Percentiles rank a stretch among this genome's conserved stretches.
phyloP scores from a whole-genome alignment of 352 stramenopile genomes.

The Globisporangium nunn region DNA sequence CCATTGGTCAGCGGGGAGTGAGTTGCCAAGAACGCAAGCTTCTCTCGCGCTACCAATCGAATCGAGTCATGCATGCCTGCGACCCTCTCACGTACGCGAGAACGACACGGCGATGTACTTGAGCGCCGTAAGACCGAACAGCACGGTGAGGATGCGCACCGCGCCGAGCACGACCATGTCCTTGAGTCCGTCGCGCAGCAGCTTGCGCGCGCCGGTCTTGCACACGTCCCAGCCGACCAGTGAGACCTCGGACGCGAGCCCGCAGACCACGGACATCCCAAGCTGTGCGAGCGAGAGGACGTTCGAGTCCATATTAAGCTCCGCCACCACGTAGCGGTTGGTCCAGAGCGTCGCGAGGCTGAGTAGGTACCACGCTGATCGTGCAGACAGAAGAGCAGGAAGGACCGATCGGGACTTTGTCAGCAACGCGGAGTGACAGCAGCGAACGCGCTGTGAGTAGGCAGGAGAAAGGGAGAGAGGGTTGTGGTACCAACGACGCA shows the following conservation, averaged over 20 bases:
- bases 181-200: slow-evolving; percentile 57
- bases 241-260: slow-evolving; percentile 61
- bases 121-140: slow-evolving; percentile 86
- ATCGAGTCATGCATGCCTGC: not conserved
- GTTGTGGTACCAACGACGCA: slow-evolving; percentile 40
- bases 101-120: slow-evolving; percentile 91
- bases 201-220: slow-evolving; percentile 36
- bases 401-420: not conserved
- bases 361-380: slow-evolving; percentile 66
- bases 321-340: slow-evolving; percentile 75
- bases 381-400: not conserved
- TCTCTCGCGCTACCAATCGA: not conserved
- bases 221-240: slow-evolving; percentile 58
- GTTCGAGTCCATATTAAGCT: slow-evolving; percentile 73
- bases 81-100: slow-evolving; percentile 50
- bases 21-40: not conserved
- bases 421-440: not conserved
- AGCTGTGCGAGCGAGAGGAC: slow-evolving; percentile 70
- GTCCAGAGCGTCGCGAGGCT: slow-evolving; percentile 81
- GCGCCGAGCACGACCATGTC: slow-evolving; percentile 79
- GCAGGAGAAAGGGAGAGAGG: not conserved
- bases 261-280: slow-evolving; percentile 71
- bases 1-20: slow-evolving; percentile 2
- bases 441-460: not conserved
- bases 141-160: slow-evolving; percentile 81